Percentiles rank a stretch among this genome's conserved stretches.
These are phyloP conservation scores for Solanum sejunctum DNA, from an alignment of 257 asterid species.

Conservation along the genomic window DNA sequence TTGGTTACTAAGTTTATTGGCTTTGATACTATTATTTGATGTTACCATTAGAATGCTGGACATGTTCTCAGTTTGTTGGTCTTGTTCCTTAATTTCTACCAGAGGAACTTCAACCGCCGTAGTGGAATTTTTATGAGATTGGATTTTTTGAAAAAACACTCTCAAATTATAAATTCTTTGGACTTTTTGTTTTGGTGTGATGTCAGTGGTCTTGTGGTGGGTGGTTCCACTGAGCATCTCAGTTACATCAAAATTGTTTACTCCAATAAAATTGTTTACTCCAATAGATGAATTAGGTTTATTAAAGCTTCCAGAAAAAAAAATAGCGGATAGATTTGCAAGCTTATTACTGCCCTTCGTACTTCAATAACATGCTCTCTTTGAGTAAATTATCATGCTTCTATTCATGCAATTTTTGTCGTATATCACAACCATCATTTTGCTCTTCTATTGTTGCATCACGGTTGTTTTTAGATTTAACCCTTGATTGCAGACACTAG, in stretches of 20 bases:
- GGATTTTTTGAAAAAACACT: not conserved
- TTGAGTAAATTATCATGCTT: not conserved
- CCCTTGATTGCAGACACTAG: slow-evolving; percentile 68
- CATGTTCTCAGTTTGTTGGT: not conserved
- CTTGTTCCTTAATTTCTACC: not conserved
- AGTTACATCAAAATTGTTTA: not conserved
- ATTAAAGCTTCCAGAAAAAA: not conserved
- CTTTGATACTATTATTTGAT: not conserved
- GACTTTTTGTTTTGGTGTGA: not conserved
- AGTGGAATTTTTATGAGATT: not conserved
- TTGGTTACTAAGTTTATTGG: not conserved
- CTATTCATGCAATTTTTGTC: not conserved
- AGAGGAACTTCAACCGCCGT: not conserved
- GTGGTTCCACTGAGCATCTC: not conserved
- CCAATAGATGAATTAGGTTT: not conserved
- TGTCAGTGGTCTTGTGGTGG: not conserved
- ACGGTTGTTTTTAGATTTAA: not conserved
- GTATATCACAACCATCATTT: not conserved
- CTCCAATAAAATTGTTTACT: not conserved
- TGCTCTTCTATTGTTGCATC: not conserved
- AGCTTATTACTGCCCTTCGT: not conserved
- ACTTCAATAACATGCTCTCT: not conserved
- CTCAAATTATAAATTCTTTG: not conserved
- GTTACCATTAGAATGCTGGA: not conserved
- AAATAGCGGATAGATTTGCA: not conserved